These are phyloP conservation scores for Yamadazyma nakazawae DNA, from an alignment of 805 yeast species.

Conservation along the genomic window DNA sequence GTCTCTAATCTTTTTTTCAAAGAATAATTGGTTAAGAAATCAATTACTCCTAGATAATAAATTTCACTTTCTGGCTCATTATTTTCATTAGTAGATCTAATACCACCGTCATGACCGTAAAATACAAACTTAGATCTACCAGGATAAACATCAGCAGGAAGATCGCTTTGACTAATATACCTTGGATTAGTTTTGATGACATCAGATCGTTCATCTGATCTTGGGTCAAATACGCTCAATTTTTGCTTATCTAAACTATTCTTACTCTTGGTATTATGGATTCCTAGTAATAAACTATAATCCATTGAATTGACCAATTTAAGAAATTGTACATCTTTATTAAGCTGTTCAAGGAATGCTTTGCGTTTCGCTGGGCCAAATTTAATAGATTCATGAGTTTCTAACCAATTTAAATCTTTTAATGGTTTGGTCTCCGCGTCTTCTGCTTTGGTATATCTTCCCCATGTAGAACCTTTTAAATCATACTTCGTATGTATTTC, in stretches of 20 bases:
- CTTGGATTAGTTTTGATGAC: slow-evolving; percentile 48
- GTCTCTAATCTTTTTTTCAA: slow-evolving; percentile 78
- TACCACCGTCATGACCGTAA: slow-evolving; percentile 83
- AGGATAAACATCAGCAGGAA: slow-evolving; percentile 43
- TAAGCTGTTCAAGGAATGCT: slow-evolving; percentile 65
- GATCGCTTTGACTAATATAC: slow-evolving; percentile 37
- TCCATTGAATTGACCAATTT: slow-evolving; percentile 88
- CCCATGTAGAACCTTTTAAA: slow-evolving; percentile 89
- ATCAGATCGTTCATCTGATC: slow-evolving; percentile 33
- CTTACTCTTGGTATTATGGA: slow-evolving; percentile 70
- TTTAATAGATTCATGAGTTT: slow-evolving; percentile 56
- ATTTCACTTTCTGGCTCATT: slow-evolving; percentile 62
- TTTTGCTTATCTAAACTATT: slow-evolving; percentile 10
- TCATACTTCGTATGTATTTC: slow-evolving; percentile 85
- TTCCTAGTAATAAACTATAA: slow-evolving; percentile 83
- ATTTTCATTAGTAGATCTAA: slow-evolving; percentile 62
- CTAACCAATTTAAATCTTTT: slow-evolving; percentile 89
- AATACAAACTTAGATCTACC: slow-evolving; percentile 55
- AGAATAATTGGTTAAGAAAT: slow-evolving; percentile 82
- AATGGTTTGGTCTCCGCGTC: slow-evolving; percentile 45
- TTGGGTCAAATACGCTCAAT: slow-evolving; percentile 45
- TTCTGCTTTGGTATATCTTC: slow-evolving; percentile 51
- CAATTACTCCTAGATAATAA: slow-evolving; percentile 91
- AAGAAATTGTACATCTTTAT: slow-evolving; percentile 69
- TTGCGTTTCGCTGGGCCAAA: slow-evolving; percentile 71